phyloP scores from a whole-genome alignment of 1,139 yeast genomes.

The Scheffersomyces cryptocercus region DNA sequence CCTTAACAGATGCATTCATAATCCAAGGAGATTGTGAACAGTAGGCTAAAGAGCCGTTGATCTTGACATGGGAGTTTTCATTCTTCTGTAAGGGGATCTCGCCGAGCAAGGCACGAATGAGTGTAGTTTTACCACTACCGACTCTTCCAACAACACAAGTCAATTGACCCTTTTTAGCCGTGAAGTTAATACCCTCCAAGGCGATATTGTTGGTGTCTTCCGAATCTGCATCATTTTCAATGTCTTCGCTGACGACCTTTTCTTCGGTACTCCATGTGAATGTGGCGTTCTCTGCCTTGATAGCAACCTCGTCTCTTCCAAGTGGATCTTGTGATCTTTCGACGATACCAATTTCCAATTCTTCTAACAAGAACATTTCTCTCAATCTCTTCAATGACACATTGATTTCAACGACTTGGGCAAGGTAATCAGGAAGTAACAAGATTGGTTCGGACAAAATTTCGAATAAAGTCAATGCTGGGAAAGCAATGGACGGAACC shows the following conservation, averaged over 20 bases:
- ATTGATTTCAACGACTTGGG: conserved; percentile 30
- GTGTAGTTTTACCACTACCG: conserved; percentile 30
- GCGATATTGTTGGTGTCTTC: conserved; percentile 13
- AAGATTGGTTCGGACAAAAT: conserved; percentile 37
- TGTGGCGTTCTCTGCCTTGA: conserved; percentile 11
- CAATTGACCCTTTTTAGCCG: conserved; percentile 24
- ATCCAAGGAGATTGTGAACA: conserved; percentile 27
- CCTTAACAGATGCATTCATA: conserved; percentile 21
- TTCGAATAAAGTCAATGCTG: conserved; percentile 39
- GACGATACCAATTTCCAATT: conserved; percentile 23
- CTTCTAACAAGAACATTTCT: conserved; percentile 34
- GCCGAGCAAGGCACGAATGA: conserved; percentile 25
- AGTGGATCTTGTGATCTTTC: conserved; percentile 13
- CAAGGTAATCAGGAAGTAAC: conserved; percentile 32
- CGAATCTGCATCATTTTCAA: conserved; percentile 4
- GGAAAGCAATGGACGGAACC: conserved; percentile 41
- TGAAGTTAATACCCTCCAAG: conserved; percentile 19
- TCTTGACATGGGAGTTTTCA: conserved; percentile 8
- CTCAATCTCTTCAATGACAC: conserved; percentile 37
- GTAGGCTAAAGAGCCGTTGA: conserved; percentile 26
- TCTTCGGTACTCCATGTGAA: conserved; percentile 13
- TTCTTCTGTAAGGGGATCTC: conserved; percentile 17
- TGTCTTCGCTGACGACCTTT: conserved; percentile 10
- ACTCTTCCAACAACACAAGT: conserved; percentile 31
- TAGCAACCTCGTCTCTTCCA: conserved; percentile 9